Percentiles rank a stretch among this genome's conserved stretches.
phyloP scores from a whole-genome alignment of 2,329 filamentous ascomycete species.

The Pestalotiopsis sp. region DNA sequence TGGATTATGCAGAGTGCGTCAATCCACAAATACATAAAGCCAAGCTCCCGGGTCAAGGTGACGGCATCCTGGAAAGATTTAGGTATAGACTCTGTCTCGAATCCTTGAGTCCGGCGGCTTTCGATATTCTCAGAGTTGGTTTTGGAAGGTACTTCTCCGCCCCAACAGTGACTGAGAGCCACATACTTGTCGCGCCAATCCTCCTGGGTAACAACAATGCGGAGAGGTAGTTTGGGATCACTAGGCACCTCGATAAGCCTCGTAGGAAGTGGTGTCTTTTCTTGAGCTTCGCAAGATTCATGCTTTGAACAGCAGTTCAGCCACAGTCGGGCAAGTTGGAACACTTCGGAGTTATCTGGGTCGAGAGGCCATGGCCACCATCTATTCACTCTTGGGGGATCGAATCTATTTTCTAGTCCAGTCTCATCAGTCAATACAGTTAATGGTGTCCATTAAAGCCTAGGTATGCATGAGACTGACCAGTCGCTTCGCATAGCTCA shows the following conservation, averaged over 20 bases:
- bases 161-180: constrained; percentile 12
- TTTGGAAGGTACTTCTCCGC: neutral
- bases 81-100: neutral
- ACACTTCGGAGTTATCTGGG: neutral
- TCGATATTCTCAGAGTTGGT: neutral
- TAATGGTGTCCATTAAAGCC: neutral
- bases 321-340: neutral
- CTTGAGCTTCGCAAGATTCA: neutral
- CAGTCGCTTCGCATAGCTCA: neutral
- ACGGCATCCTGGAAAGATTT: neutral
- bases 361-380: neutral
- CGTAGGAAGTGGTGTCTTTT: neutral
- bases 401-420: neutral
- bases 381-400: neutral
- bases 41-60: constrained; percentile 7
- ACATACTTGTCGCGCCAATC: neutral
- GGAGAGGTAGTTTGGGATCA: neutral
- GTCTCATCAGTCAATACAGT: neutral
- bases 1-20: constrained; percentile 19
- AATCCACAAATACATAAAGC: constrained; percentile 16
- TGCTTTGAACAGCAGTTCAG: neutral
- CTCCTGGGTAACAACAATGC: neutral
- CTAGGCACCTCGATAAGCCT: neutral
- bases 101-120: neutral
- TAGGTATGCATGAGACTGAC: neutral